A percentile compares a stretch with the other conserved stretches of the same genome.
Conservation (phyloP, 2,329 filamentous ascomycete species). For the Ophiostoma piceae region DNA sequence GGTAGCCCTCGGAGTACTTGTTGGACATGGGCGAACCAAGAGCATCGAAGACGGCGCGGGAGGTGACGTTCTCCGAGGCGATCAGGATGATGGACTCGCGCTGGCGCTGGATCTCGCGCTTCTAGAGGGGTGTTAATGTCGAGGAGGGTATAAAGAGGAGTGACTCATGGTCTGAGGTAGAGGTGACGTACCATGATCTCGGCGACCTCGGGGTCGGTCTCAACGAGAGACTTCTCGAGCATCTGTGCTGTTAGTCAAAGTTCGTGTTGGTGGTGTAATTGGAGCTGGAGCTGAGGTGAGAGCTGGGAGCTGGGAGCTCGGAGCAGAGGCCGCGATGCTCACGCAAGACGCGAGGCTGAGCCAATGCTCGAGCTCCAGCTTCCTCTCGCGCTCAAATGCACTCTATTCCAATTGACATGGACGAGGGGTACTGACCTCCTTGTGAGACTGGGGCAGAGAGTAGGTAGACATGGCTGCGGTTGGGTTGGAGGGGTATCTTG, state of each 20-base stretch:
- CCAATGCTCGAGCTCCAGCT: background rate
- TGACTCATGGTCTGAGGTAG: background rate
- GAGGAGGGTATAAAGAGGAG: conserved; percentile 46
- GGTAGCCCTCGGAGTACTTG: conserved; percentile 99
- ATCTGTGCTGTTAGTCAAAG: conserved; percentile 52
- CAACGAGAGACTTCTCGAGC: conserved; percentile 90
- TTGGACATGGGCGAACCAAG: conserved; percentile 93
- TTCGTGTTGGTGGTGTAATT: background rate
- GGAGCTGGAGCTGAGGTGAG: background rate
- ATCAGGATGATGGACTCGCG: conserved; percentile 98
- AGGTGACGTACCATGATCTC: conserved; percentile 66
- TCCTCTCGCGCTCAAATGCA: background rate
- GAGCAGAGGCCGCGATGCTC: background rate
- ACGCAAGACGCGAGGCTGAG: background rate
- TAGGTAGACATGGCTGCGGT: conserved; percentile 31
- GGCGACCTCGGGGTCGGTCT: conserved; percentile 89
- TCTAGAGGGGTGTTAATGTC: background rate
- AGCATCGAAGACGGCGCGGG: conserved; percentile 94
- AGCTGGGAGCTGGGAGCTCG: too few species aligned
- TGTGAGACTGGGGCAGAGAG: conserved; percentile 27
- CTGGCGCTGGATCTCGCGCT: conserved; percentile 92
- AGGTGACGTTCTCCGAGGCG: conserved; percentile 98
- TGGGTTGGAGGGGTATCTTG: conserved; percentile 14
- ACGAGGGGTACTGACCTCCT: conserved; percentile 24
- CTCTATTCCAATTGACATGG: conserved; percentile 23